Base-by-base conservation (phyloP, 1,284 basidiomycete species). In the Sporisorium graminicola region DNA sequence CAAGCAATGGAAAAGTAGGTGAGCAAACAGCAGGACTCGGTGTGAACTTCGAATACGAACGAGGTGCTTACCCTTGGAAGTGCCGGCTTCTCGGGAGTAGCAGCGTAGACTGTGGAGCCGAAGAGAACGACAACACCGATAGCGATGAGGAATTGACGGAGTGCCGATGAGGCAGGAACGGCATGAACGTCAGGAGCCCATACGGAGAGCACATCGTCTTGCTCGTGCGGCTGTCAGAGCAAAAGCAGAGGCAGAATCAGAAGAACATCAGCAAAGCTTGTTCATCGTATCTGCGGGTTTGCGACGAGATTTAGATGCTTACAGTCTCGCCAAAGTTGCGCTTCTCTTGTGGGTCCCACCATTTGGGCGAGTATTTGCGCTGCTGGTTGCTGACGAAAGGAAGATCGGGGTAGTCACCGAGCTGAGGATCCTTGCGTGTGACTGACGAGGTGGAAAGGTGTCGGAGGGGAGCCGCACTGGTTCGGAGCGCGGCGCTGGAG, bases 311-410 rank as follows among this genome's bases (percentile, higher is more conserved):
- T 31, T 42, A 22, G 24, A 27, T 31, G 62, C 81, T 63, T 65
- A 83, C 82, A 14, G 79, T 82, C 61, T 85, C 84, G 49, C 82
- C 83, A 74, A 77, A 85, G 75, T 85, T 83, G 5, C 75, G 62
- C 72, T 84, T 84, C 68, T 85, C 84, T 69, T 85, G 84, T 50
- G 75, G 60, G 62, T 85, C 82, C 82, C 82, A 85, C 81, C 81
- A 85, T 49, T 79, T 78, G 58, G 76, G 81, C 54, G 74, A 77
- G 68, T 78, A 80, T 43, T 76, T 77, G 56, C 84, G 78, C 37
- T 65, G 72, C 66, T 85, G 84, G 40, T 66, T 64, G 68, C 71
- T 81, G 62, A 74, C 47, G 47, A 53, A 58, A 2, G 80, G 78
- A 46, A 85, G 71, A 24, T 81, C 77, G 2, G 84, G 84, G 74